Evolutionary conservation across 2,329 filamentous ascomycete genomes (phyloP), one percentile per base, ranked within the genome.

Genomic region (Lasiodiplodia theobromae): DNA sequence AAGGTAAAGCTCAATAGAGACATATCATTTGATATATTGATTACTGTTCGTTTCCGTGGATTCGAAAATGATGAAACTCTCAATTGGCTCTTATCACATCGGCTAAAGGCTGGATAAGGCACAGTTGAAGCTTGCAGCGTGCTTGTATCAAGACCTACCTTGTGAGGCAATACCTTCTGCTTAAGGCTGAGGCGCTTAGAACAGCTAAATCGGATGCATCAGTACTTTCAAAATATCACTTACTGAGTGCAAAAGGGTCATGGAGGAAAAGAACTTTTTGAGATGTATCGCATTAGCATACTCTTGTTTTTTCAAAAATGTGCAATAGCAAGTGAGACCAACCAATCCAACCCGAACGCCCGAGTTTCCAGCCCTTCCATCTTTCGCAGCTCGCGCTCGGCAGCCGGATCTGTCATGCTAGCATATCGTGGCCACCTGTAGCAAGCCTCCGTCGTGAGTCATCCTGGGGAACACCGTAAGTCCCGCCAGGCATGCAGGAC

Each of bases 271-370:
- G 16, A 11, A 21, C 65, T 62, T 69, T 69, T 44, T 16, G 21
- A 56, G 31, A 37, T 21, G 28, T 49, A 56, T 57, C 60, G 54
- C 38, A 64, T 64, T 64, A 64, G 60, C 60, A 64, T 63, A 52
- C 47, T 64, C 47, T 38, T 38, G 37, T 28, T 6, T 63, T 64
- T 49, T 31, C 37, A 64, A 25, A n/a, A 52, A 37, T 21, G 47
- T 31, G 37, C 47, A 21, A 52, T 38, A 56, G 37, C 63, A 66
- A 66, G 52, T 56, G 49, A 56, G 63, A 66, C 63, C 63, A 66
- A 66, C 63, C 63, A 66, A 56, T 56, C 63, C 63, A 56, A 44
- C 63, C 63, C 34, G 8, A 54, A 66, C 52, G 51, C 63, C 60
- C n/a, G 10, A 52, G 16, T 31, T 18, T 31, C 25, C 21, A 34